phyloP scores from a whole-genome alignment of 2,329 filamentous ascomycete genomes.

The Akanthomyces dipterigenus region DNA sequence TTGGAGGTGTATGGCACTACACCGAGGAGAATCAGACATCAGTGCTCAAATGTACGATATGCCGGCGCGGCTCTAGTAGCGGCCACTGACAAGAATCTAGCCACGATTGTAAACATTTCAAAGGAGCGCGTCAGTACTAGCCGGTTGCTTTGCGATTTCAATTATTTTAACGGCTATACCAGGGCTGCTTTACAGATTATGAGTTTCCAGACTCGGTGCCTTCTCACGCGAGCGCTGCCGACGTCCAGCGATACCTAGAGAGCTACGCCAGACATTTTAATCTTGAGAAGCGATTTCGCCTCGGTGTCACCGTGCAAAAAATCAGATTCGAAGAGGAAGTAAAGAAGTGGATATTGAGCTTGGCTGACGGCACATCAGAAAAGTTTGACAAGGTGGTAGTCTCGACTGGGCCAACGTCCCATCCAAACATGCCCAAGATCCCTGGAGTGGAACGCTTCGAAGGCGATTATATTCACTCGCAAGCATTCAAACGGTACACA shows the following conservation, averaged over 20 bases:
- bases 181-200: conserved; percentile 27
- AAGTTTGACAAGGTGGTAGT: conserved; percentile 33
- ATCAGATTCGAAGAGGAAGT: conserved; percentile 17
- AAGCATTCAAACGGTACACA: conserved; percentile 26
- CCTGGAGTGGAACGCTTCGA: conserved; percentile 29
- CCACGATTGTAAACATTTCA: conserved; percentile 25
- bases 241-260: conserved; percentile 28
- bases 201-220: conserved; percentile 24
- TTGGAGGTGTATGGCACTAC: conserved; percentile 39
- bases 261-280: conserved; percentile 27
- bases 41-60: conserved; percentile 27
- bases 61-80: background rate
- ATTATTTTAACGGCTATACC: conserved; percentile 12
- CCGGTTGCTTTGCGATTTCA: background rate
- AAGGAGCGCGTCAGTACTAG: conserved; percentile 22
- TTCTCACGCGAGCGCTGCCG: conserved; percentile 18
- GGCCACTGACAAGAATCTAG: too few species aligned
- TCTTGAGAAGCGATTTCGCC: conserved; percentile 19
- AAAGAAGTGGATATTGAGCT: conserved; percentile 23
- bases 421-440: conserved; percentile 29
- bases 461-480: conserved; percentile 33
- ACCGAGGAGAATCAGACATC: conserved; percentile 31
- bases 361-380: conserved; percentile 16
- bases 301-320: conserved; percentile 19
- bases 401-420: conserved; percentile 27